phyloP scores from a whole-genome alignment of 345 rosid genomes.

The Triadica sebifera region DNA sequence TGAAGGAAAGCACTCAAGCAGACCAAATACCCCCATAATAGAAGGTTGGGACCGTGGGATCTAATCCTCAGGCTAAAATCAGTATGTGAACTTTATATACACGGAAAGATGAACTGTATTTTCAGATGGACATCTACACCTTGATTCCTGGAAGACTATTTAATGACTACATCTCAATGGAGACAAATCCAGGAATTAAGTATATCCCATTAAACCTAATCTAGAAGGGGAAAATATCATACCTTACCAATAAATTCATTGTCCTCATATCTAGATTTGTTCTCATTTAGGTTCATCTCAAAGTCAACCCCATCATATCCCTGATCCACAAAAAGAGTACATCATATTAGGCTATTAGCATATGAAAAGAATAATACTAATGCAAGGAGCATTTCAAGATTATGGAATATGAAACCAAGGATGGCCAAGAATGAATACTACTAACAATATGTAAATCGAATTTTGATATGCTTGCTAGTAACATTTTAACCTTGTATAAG shows the following conservation, averaged over 20 bases:
- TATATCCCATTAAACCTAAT: background rate
- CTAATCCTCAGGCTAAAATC: background rate
- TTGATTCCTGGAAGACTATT: background rate
- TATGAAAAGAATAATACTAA: background rate
- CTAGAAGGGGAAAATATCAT: constrained; percentile 1
- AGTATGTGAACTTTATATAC: background rate
- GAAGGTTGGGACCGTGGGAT: too few relatives aligned
- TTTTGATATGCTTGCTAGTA: background rate
- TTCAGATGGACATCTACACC: background rate
- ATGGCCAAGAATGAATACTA: background rate
- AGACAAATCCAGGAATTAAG: background rate
- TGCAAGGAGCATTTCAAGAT: background rate
- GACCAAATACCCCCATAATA: too few relatives aligned
- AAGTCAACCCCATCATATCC: constrained; percentile 77
- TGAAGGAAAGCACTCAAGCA: background rate
- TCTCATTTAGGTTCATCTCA: constrained; percentile 80
- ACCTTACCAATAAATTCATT: constrained; percentile 79
- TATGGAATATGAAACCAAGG: background rate
- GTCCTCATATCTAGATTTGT: constrained; percentile 54
- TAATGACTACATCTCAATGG: background rate
- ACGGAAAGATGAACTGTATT: background rate
- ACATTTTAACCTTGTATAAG: background rate
- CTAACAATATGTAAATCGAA: background rate
- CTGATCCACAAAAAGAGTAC: constrained; percentile 25
- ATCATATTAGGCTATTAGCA: background rate